Conservation (phyloP, 768 basidiomycete genomes). For the Bullera alba region DNA sequence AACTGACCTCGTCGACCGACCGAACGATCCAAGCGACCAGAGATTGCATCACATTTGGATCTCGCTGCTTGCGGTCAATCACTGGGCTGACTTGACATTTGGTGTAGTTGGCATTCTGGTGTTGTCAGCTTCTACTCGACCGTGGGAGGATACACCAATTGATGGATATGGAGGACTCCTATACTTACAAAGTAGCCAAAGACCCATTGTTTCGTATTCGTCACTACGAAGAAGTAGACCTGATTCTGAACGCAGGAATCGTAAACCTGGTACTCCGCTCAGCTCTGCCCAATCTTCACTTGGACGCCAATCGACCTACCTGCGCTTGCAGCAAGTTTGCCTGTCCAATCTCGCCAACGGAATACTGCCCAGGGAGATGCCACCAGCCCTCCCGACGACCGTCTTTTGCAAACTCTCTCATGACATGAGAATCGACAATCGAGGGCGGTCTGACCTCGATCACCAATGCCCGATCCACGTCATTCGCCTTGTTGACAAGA, state of each 20-base stretch:
- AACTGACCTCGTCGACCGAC: conserved; percentile 39
- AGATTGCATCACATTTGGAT: conserved; percentile 41
- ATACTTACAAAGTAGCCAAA: conserved; percentile 43
- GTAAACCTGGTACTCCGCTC: conserved; percentile 19
- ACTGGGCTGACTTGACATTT: conserved; percentile 35
- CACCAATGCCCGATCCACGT: conserved; percentile 36
- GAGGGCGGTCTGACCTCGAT: conserved; percentile 38
- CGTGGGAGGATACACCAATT: too few species aligned
- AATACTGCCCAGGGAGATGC: conserved; percentile 26
- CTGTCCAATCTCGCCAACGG: conserved; percentile 39
- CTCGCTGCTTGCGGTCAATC: conserved; percentile 27
- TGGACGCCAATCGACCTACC: conserved; percentile 11
- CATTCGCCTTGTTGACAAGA: conserved; percentile 31
- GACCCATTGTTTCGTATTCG: conserved; percentile 43
- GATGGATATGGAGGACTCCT: neutral
- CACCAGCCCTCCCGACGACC: conserved; percentile 27
- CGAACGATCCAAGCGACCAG: conserved; percentile 37
- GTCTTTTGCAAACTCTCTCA: conserved; percentile 34
- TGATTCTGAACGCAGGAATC: conserved; percentile 42
- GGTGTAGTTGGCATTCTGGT: conserved; percentile 36
- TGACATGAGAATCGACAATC: conserved; percentile 25
- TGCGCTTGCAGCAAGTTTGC: conserved; percentile 43
- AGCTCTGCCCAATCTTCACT: neutral
- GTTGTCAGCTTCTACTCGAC: neutral
- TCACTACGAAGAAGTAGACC: conserved; percentile 42